These are phyloP conservation scores for Rhypophila decipiens DNA, from an alignment of 495 filamentous ascomycete genomes.

Conservation along the genomic window DNA sequence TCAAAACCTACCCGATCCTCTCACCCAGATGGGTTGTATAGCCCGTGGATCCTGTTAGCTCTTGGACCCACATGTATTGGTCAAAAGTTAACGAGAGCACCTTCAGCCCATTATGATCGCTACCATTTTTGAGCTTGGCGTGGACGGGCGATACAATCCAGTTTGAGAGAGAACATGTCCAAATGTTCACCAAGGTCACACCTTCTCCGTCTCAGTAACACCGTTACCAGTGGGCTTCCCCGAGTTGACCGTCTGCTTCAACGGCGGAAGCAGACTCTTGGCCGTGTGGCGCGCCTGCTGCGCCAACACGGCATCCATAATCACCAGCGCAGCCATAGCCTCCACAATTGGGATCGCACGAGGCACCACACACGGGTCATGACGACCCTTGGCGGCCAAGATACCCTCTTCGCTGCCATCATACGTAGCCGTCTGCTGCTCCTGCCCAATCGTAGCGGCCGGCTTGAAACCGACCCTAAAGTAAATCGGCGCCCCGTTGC, in stretches of 20 bases:
- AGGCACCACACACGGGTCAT: constrained; percentile 94
- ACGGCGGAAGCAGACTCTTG: constrained; percentile 45
- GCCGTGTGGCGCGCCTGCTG: constrained; percentile 67
- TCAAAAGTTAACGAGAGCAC: too few relatives aligned
- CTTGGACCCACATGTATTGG: too few relatives aligned
- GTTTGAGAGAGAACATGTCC: too few relatives aligned
- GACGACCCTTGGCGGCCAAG: constrained; percentile 88
- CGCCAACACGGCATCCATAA: constrained; percentile 87
- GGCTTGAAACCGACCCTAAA: constrained; percentile 96
- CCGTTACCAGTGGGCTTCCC: constrained; percentile 20
- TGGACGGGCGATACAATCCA: too few relatives aligned
- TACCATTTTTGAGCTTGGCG: too few relatives aligned
- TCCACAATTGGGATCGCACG: constrained; percentile 94
- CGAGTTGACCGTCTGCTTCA: constrained; percentile 31
- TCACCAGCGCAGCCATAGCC: constrained; percentile 83
- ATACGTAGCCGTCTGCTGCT: constrained; percentile 80
- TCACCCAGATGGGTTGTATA: too few relatives aligned
- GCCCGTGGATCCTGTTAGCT: too few relatives aligned
- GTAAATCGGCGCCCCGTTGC: constrained; percentile 90
- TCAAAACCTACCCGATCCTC: too few relatives aligned
- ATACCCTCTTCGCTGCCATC: constrained; percentile 61
- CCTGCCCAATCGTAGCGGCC: constrained; percentile 89
- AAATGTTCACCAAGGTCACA: too few relatives aligned
- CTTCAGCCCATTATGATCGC: too few relatives aligned
- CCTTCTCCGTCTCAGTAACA: constrained; percentile 21